Base-by-base conservation (phyloP, 1,284 basidiomycete genomes). In the Peniophora sp. region DNA sequence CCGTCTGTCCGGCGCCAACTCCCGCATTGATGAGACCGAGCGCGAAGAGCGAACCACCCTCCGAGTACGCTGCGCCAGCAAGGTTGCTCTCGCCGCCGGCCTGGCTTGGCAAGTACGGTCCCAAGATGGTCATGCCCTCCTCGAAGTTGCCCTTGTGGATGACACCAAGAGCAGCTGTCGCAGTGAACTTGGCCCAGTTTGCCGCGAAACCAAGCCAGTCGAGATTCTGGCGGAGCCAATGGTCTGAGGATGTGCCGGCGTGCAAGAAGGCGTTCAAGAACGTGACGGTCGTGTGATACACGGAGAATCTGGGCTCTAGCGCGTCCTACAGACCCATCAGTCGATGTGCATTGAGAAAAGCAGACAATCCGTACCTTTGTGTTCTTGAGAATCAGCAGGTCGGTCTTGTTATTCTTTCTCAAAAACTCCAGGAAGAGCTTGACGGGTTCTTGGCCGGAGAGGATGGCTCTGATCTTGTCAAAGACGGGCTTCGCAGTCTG, bases 101-200 rank as follows among this genome's bases (percentile, higher is more conserved):
- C 27, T 63, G 63, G 54, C 81, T 75, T 27, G 95, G 95, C 39
- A 97, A 81, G 67, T 97, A 97, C 0, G 95, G 95, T n/a, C 88
- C 86, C 24, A 98, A 81, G 49, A 97, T 90, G 49, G 83, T 84
- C 79, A 89, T 88, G 49, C 92, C 93, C 65, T 96, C 89, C 59
- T 92, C 84, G 62, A 93, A 89, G 64, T 93, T 94, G 44, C 95
- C 95, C 59, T 95, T 94, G 72, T 97, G 93, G 58, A 98, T 97
- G 49, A 97, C 90, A 59, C 95, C 95, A 22, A 98, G 81, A 8
- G 89, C 92, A 22, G 94, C 93, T 6, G 95, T 97, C 2, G 94
- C 91, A 8, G 92, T 91, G 70, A 97, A 98, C 64, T 97, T 98
- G 43, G 92, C 91, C 95, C 95, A 98, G 65, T 98, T 97, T 39